Conservation (phyloP, 257 asterid species). For the Solanum virginianum region DNA sequence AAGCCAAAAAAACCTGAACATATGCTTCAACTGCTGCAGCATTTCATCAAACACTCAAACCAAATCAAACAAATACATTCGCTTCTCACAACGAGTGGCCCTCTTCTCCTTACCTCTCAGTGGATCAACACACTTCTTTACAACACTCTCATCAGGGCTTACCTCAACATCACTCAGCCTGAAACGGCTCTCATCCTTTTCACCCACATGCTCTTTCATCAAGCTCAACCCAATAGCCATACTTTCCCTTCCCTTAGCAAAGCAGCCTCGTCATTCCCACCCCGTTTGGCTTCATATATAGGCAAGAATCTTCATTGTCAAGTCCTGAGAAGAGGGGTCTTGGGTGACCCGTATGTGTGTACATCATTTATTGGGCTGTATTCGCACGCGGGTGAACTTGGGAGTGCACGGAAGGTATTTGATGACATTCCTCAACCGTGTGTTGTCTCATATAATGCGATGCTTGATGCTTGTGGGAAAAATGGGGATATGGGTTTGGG, state of each 20-base stretch:
- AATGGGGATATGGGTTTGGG: conserved; percentile 54
- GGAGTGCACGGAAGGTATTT: conserved; percentile 47
- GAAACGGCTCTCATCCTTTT: conserved; percentile 18
- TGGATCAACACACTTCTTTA: conserved; percentile 79
- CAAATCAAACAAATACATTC: not conserved
- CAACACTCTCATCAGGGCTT: conserved; percentile 61
- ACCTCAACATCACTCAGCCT: conserved; percentile 2
- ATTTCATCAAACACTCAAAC: not conserved
- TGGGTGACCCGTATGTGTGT: conserved; percentile 53
- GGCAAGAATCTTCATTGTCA: conserved; percentile 50
- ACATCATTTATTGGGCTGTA: conserved; percentile 52
- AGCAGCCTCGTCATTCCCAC: conserved; percentile 32
- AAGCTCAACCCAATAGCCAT: not conserved
- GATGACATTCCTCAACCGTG: conserved; percentile 61
- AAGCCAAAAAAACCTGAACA: conserved; percentile 14
- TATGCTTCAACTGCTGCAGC: conserved; percentile 37
- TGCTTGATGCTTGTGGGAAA: conserved; percentile 66
- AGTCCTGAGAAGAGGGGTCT: conserved; percentile 51
- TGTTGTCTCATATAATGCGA: conserved; percentile 50
- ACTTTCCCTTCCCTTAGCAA: conserved; percentile 64
- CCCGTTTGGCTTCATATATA: conserved; percentile 6
- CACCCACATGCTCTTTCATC: conserved; percentile 23
- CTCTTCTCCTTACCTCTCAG: conserved; percentile 31
- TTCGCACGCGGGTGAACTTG: conserved; percentile 39
- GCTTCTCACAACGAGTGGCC: conserved; percentile 36